phyloP scores from a whole-genome alignment of 177 flowering plant genomes.

The Vitis hybrid region DNA sequence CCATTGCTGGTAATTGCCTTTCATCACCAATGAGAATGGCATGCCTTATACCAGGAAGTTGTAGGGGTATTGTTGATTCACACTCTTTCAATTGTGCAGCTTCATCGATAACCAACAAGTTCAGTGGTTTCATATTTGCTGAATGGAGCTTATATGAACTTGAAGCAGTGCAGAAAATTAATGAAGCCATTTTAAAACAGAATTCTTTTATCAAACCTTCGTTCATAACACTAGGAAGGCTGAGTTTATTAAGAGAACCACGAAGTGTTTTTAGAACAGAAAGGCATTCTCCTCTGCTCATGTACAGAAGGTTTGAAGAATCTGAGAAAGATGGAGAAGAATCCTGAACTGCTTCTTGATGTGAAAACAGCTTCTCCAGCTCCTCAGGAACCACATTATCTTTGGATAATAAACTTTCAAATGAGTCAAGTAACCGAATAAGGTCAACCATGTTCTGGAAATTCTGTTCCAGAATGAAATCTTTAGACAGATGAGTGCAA shows the following conservation, averaged over 20 bases:
- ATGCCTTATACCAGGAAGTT: constrained; percentile 42
- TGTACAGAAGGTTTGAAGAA: constrained; percentile 1
- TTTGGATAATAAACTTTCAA: constrained; percentile 32
- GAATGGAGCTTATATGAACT: constrained; percentile 40
- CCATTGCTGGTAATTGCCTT: constrained; percentile 51
- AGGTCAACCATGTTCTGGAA: constrained; percentile 26
- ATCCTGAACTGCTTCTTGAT: constrained; percentile 3
- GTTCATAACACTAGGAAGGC: constrained; percentile 29
- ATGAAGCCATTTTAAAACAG: constrained; percentile 47
- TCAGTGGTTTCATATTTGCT: constrained; percentile 28
- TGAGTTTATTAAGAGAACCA: constrained; percentile 29
- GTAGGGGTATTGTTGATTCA: constrained; percentile 56
- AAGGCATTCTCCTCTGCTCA: constrained; percentile 30
- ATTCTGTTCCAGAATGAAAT: constrained; percentile 20
- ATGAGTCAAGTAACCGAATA: constrained; percentile 27
- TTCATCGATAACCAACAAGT: constrained; percentile 54
- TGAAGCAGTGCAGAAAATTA: constrained; percentile 58
- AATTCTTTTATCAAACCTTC: constrained; percentile 15
- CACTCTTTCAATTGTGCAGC: constrained; percentile 66
- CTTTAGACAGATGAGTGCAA: constrained; percentile 46
- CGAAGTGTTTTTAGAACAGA: constrained; percentile 31
- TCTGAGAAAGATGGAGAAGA: neutral
- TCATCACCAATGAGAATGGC: constrained; percentile 63
- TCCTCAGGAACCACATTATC: constrained; percentile 28
- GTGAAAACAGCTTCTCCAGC: constrained; percentile 37